Evolutionary conservation across 2,329 filamentous ascomycete genomes (phyloP), one percentile per base, ranked within the genome.

Genomic region (Sarocladiaceae sp.): DNA sequence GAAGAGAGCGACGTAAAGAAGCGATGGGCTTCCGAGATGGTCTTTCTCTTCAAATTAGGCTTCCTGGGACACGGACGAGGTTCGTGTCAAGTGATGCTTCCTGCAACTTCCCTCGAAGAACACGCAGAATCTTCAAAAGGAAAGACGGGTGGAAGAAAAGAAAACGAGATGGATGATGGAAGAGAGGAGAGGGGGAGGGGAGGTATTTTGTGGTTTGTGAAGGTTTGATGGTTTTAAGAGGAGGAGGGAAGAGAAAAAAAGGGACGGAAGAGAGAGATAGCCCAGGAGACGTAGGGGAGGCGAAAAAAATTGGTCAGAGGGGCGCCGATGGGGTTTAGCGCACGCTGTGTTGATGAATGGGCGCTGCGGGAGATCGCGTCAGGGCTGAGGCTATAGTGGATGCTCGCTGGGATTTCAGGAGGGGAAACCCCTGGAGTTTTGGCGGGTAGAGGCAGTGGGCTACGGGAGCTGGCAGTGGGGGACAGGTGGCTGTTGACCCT

Each of bases 101-200:
- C 46, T 47, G 45, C 48, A 47, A 44, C 24, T 47, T 49, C 44
- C 48, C 59, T 64, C 59, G 58, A 66, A 67, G 63, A 67, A 65
- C 58, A 60, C 57, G 57, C 63, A 62, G 58, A 64, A 65, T 64
- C 63, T 67, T 68, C 65, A 68, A 69, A 43, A 69, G 65, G 63
- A 69, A 65, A 61, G 61, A 67, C 63, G 61, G 65, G 63, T 62
- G 58, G 62, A 55, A 52, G 52, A 56, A 48, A 51, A 32, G 16
- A 43, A 24, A 55, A 33, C 15, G 40, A 43, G 26, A 24, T 55
- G 53, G 49, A 48, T 35, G 46, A 50, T 45, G 43, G 49, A 53
- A 54, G 54, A 53, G 51, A 55, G 53, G 55, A 55, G 53, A 56
- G 55, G 53, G 54, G 50, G 51, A 52, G 53, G 53, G 53, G 53